phyloP scores from a whole-genome alignment of 345 rosid genomes.

The Salix udensis region DNA sequence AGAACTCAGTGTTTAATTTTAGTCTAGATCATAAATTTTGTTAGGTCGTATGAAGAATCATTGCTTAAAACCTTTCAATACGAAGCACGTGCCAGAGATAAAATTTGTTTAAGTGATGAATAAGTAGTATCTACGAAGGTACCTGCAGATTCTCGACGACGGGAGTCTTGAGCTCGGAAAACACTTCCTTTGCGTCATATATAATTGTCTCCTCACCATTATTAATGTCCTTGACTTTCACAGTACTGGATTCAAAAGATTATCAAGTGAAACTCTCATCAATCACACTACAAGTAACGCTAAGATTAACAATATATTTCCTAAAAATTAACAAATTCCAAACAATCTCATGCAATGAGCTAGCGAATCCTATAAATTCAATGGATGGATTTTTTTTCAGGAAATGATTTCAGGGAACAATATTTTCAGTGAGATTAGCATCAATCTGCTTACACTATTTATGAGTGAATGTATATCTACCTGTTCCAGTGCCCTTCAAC shows the following conservation, averaged over 20 bases:
- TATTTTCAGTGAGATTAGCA: neutral
- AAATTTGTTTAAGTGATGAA: neutral
- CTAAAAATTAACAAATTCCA: no score
- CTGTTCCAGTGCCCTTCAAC: constrained; percentile 75
- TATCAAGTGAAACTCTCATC: neutral
- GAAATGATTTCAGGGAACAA: neutral
- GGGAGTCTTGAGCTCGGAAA: constrained; percentile 58
- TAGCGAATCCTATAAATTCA: no score
- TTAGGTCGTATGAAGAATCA: neutral
- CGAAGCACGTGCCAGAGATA: neutral
- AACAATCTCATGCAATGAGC: no score
- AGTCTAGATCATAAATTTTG: neutral
- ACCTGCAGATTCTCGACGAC: constrained; percentile 57
- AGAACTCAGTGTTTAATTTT: neutral
- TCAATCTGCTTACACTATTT: neutral
- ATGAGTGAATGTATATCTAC: constrained; percentile 25
- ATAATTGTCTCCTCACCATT: constrained; percentile 46
- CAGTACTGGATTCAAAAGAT: constrained; percentile 37
- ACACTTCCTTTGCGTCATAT: constrained; percentile 55
- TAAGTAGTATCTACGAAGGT: neutral
- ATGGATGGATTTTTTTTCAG: neutral
- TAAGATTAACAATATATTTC: no score
- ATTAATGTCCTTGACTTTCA: constrained; percentile 46
- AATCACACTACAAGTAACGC: no score
- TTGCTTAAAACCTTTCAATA: neutral